Percentiles rank a stretch among this genome's conserved stretches.
phyloP scores from a whole-genome alignment of 2,329 filamentous ascomycete species.

The Aspergillus tanneri region DNA sequence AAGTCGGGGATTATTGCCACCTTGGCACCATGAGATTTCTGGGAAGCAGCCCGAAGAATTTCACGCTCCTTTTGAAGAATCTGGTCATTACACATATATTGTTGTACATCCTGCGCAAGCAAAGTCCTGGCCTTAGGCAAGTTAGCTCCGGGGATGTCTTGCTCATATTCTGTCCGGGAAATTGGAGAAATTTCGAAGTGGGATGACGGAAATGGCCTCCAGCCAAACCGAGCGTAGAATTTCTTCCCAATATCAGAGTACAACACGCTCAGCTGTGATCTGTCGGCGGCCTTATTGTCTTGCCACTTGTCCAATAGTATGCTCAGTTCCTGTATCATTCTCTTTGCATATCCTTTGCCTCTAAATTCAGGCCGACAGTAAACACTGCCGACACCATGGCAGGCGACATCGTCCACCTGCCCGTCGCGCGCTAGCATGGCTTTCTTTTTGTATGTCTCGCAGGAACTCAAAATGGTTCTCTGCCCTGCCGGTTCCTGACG shows the following conservation, averaged over 20 bases:
- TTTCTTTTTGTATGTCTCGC: slow-evolving; percentile 53
- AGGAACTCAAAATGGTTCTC: slow-evolving; percentile 55
- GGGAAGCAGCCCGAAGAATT: slow-evolving; percentile 54
- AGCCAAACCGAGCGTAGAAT: slow-evolving; percentile 77
- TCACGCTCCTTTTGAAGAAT: slow-evolving; percentile 66
- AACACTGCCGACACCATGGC: slow-evolving; percentile 78
- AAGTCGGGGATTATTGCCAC: slow-evolving; percentile 69
- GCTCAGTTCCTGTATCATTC: slow-evolving; percentile 70
- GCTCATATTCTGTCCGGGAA: slow-evolving; percentile 22
- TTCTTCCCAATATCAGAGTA: slow-evolving; percentile 83
- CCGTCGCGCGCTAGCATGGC: slow-evolving; percentile 50
- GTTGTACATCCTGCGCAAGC: slow-evolving; percentile 34
- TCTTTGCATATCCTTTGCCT: slow-evolving; percentile 71
- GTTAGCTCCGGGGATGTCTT: slow-evolving; percentile 22
- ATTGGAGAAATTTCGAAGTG: slow-evolving; percentile 65
- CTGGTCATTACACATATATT: slow-evolving; percentile 56
- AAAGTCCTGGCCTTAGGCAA: slow-evolving; percentile 34
- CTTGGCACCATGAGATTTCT: slow-evolving; percentile 45
- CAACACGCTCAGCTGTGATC: slow-evolving; percentile 69
- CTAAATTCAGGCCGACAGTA: slow-evolving; percentile 68
- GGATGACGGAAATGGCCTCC: slow-evolving; percentile 70
- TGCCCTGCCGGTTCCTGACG: slow-evolving; percentile 36
- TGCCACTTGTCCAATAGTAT: slow-evolving; percentile 55
- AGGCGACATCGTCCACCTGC: slow-evolving; percentile 55
- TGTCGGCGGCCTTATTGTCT: slow-evolving; percentile 41